Evolutionary conservation across 1,284 basidiomycete genomes (phyloP).

Genomic region (Ganoderma boninense): DNA sequence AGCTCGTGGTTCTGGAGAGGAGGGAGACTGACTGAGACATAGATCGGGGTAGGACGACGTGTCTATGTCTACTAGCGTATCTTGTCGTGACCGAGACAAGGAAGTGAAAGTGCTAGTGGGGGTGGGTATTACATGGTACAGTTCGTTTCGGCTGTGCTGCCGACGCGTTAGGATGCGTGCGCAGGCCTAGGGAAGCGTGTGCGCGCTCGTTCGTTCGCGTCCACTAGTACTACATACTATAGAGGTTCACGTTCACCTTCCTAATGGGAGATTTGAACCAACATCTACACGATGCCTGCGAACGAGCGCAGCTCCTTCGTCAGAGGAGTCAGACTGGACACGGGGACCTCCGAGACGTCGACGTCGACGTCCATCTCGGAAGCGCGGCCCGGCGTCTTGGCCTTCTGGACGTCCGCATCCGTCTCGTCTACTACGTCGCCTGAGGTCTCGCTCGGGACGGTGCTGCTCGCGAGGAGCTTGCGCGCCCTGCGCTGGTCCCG

Average conservation of each 20-base stretch:
- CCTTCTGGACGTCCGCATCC: conserved; percentile 20
- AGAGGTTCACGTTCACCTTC: not conserved
- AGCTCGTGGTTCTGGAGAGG: conserved; percentile 58
- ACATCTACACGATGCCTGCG: not conserved
- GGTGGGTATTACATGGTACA: too few species aligned
- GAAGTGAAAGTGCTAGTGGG: too few species aligned
- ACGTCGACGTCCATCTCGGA: not conserved
- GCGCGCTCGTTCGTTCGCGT: not conserved
- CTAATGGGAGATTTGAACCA: not conserved
- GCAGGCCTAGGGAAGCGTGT: not conserved
- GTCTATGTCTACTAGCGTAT: too few species aligned
- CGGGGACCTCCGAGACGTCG: not conserved
- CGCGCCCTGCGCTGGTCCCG: conserved; percentile 39
- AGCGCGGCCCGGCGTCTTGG: not conserved
- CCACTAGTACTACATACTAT: not conserved
- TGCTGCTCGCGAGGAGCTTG: conserved; percentile 15
- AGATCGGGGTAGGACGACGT: too few species aligned
- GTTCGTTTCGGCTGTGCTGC: too few species aligned
- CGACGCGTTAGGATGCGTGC: not conserved
- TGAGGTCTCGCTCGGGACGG: conserved; percentile 20
- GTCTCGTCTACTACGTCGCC: conserved; percentile 21
- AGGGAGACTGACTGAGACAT: too few species aligned
- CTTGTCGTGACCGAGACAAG: too few species aligned
- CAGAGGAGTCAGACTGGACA: conserved; percentile 5
- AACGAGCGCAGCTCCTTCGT: conserved; percentile 13